Evolutionary conservation across 2,329 filamentous ascomycete genomes (phyloP).

Genomic region (Sarocladium kiliense): DNA sequence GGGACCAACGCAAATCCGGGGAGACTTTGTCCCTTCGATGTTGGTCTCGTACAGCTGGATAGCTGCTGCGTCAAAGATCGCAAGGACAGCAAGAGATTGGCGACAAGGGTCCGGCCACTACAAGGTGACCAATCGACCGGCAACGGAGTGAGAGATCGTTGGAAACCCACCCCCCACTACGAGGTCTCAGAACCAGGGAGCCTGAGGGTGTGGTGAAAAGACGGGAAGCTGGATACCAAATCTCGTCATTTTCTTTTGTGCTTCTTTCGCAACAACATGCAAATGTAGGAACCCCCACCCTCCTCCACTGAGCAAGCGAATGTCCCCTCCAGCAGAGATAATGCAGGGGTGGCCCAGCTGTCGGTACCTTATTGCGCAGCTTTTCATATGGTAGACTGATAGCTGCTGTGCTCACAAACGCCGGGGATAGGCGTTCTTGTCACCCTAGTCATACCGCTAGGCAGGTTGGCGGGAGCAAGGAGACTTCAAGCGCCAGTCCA

Average conservation of each 20-base stretch:
- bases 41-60: not conserved
- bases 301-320: not conserved
- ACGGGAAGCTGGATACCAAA: not conserved
- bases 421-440: not conserved
- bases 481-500: not conserved
- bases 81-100: not conserved
- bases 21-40: not conserved
- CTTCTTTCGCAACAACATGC: conserved; percentile 5
- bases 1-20: conserved; percentile 1
- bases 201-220: not conserved
- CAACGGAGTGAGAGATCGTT: not conserved
- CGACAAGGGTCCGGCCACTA: not conserved
- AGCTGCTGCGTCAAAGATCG: not conserved
- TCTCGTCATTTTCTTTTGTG: conserved; percentile 1
- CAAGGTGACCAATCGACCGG: not conserved
- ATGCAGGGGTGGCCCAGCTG: not conserved
- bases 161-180: not conserved
- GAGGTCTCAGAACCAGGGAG: not conserved
- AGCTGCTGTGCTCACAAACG: not conserved
- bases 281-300: not conserved
- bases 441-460: not conserved
- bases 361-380: not conserved
- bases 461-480: not conserved
- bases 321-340: not conserved
- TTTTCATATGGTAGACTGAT: not conserved